Base-by-base conservation (phyloP, 73 alveolate species). In the Paramecium pentaurelia region DNA sequence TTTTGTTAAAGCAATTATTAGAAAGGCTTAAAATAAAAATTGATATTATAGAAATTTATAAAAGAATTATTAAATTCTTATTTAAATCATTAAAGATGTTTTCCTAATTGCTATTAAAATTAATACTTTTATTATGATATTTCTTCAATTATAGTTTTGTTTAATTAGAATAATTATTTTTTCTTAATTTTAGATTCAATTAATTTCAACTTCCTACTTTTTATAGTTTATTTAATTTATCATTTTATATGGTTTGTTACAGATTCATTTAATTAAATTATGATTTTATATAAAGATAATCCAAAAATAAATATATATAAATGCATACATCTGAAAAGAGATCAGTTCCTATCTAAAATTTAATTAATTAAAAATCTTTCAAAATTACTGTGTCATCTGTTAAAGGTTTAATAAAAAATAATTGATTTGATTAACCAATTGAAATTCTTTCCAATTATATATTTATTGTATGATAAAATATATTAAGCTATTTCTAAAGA, bases 271-370 rank as follows among this genome's bases (percentile, higher is more conserved):
- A 45, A 45, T 32, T 34, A 20, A 5, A 77, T 42, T 6, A 27
- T 27, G 45, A 80, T 80, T 80, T 80, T 77, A 80, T 44, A 80
- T 25, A 80, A 45, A 20, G 91, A 77, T 7, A 80, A 27, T 45
- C 91, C 77, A 9, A 80, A 25, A 4, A 80, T 18, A 44, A 22
- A 22, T 77, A 80, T 20, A 18, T 11, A 45, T 80, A 80, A 16
- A 80, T 36, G 18, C 45, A 80, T 4, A 80, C 3, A 14, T 80
- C 91, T 32, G 91, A 40, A 47, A 80, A 42, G 6, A 80, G 34
- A 47, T 80, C 91, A 6, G 91, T 44, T 3, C 91, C 91, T 80
- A 54, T 54, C 5, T 54, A 1, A 45, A 14, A 4, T 4, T 45
- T 4, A 22, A 28, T 9, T 20, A 10, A n/a, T 20, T 4, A 9